These are phyloP conservation scores for Jamesozyma hellenica DNA, from an alignment of 805 yeast species.

Conservation along the genomic window DNA sequence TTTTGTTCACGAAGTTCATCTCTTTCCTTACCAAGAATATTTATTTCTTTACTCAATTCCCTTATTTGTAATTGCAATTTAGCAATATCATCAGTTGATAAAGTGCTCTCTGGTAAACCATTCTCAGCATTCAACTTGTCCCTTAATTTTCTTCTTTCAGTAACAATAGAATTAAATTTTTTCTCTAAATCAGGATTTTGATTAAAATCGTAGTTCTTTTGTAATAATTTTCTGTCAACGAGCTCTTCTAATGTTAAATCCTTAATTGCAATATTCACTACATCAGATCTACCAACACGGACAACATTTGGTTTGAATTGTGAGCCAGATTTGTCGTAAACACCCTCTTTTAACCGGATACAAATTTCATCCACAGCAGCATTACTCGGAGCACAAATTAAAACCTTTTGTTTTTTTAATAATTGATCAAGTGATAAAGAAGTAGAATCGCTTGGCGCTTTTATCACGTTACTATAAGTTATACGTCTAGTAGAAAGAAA, in stretches of 20 bases:
- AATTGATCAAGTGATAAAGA: constrained; percentile 15
- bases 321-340: constrained; percentile 45
- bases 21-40: constrained; percentile 58
- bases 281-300: constrained; percentile 84
- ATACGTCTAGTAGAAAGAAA: constrained; percentile 38
- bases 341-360: constrained; percentile 67
- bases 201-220: constrained; percentile 29
- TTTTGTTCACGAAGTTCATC: constrained; percentile 73
- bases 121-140: constrained; percentile 32
- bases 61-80: constrained; percentile 43
- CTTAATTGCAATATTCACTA: constrained; percentile 69
- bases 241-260: constrained; percentile 79
- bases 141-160: constrained; percentile 49
- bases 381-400: constrained; percentile 96
- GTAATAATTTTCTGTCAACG: constrained; percentile 52
- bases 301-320: constrained; percentile 57
- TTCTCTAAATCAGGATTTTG: constrained; percentile 36
- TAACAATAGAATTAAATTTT: constrained; percentile 43
- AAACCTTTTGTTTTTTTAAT: constrained; percentile 42
- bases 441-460: constrained; percentile 22
- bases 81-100: constrained; percentile 36
- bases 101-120: constrained; percentile 38
- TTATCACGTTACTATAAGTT: constrained; percentile 23
- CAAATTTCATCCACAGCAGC: constrained; percentile 98
- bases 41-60: constrained; percentile 49